Conservation (phyloP, 257 asterid genomes). For the Gentiana macrophylla region DNA sequence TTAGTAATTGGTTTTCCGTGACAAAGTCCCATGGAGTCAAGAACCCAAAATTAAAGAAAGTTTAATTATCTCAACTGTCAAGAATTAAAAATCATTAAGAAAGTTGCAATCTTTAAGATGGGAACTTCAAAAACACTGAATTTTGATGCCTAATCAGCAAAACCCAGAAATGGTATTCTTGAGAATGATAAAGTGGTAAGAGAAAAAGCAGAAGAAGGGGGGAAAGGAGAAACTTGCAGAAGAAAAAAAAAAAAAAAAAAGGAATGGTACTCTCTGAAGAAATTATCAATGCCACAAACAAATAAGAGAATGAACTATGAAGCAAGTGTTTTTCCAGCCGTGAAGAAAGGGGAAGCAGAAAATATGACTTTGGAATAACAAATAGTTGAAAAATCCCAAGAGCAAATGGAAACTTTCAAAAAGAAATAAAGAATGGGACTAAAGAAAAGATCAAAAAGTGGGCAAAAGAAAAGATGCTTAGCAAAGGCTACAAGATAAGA, state of each 20-base stretch:
- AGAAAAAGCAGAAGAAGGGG: constrained; percentile 17
- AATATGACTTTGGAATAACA: constrained; percentile 21
- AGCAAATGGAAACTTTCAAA: constrained; percentile 3
- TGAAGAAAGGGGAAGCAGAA: constrained; percentile 32
- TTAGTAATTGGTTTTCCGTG: constrained; percentile 76
- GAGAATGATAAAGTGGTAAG: constrained; percentile 10
- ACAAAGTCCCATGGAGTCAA: constrained; percentile 88
- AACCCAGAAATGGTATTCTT: constrained; percentile 18
- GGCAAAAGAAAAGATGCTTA: constrained; percentile 51
- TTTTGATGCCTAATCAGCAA: constrained; percentile 30
- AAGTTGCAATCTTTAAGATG: constrained; percentile 14
- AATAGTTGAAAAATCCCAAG: constrained; percentile 19
- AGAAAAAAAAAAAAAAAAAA: constrained; percentile 8
- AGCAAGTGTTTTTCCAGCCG: constrained; percentile 16
- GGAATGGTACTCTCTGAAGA: constrained; percentile 22
- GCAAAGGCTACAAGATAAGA: constrained; percentile 59
- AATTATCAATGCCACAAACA: constrained; percentile 34
- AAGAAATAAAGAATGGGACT: constrained; percentile 28
- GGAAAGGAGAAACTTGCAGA: constrained; percentile 13
- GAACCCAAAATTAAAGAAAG: constrained; percentile 9
- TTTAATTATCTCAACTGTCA: constrained; percentile 3
- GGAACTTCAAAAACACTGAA: constrained; percentile 14
- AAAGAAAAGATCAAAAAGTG: constrained; percentile 15
- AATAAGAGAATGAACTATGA: constrained; percentile 15
- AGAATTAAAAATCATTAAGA: not conserved